Evolutionary conservation across 1,284 basidiomycete species (phyloP), one percentile per base, ranked within the genome.

Genomic region (Ustilago loliicola): DNA sequence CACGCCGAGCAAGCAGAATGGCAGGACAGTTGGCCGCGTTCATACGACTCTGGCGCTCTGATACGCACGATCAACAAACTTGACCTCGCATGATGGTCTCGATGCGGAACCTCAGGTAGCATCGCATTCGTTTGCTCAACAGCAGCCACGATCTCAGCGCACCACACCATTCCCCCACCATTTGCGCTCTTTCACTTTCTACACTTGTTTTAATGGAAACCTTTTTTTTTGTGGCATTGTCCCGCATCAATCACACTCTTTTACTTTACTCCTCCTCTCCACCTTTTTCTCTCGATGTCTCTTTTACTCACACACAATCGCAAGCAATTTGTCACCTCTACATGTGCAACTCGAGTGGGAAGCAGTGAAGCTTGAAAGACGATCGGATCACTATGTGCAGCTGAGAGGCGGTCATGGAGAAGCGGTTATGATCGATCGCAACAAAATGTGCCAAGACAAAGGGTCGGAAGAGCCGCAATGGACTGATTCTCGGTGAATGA

Each of bases 161-260:
- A 38, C 19, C 32, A 1, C 52, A 21, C n/a, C n/a, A n/a, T n/a
- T 19, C 6, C 2, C 17, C 9, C 17, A 11, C 27, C n/a, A 36
- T 17, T 38, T 30, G 38, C 25, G 36, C 54, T 32, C 27, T 56
- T 72, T 58, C 51, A 52, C 64, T 57, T 72, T 66, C 59, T 50
- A 62, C 45, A 40, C 36, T 72, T 72, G 69, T 72, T 72, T 72
- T 72, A 72, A 62, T 72, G 69, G 68, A 72, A 66, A 58, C 25
- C 32, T 40, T 53, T 65, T 42, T 45, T 42, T 53, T 54, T 40
- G 17, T 47, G 66, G 54, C 61, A 58, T 23, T 23, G 42, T 66
- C 25, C 50, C 54, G 55, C 63, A 72, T 56, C 51, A 47, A 32
- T 23, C 38, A 50, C 56, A 38, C 27, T 51, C 42, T 47, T 53